A percentile compares a stretch with the other conserved stretches of the same genome.
phyloP scores from a whole-genome alignment of 2,329 filamentous ascomycete genomes.

The Colletotrichum chrysophilum region DNA sequence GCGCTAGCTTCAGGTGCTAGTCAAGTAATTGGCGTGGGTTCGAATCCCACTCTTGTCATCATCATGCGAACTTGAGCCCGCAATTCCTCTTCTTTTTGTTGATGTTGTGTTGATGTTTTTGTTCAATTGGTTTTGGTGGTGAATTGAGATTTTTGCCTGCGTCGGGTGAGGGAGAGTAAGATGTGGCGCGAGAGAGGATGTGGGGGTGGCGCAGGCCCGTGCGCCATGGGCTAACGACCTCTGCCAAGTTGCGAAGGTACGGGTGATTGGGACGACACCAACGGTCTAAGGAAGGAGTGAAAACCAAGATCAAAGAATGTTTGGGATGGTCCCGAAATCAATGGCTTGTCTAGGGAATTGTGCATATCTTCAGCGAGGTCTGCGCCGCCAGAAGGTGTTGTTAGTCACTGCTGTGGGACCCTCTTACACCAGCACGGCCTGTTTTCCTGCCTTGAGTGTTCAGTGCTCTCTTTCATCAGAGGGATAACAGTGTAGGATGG shows the following conservation, averaged over 20 bases:
- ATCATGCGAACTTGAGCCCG: fast-evolving
- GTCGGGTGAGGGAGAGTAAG: not conserved
- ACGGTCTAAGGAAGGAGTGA: not conserved
- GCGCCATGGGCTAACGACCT: not conserved
- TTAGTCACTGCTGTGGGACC: not conserved
- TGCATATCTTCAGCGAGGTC: not conserved
- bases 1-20: not conserved
- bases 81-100: fast-evolving
- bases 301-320: not conserved
- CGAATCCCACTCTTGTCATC: not conserved
- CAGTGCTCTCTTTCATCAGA: not conserved
- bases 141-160: not conserved
- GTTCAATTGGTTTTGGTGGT: not conserved
- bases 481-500: not conserved
- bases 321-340: not conserved
- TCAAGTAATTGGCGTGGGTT: not conserved
- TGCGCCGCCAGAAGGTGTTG: fast-evolving
- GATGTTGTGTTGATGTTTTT: not conserved
- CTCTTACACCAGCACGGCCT: not conserved
- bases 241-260: not conserved
- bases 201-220: not conserved
- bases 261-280: not conserved
- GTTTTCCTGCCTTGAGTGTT: not conserved
- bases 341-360: not conserved
- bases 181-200: not conserved